Base-by-base conservation (phyloP, 140 eudicot genomes). In the Flaveria floridana region DNA sequence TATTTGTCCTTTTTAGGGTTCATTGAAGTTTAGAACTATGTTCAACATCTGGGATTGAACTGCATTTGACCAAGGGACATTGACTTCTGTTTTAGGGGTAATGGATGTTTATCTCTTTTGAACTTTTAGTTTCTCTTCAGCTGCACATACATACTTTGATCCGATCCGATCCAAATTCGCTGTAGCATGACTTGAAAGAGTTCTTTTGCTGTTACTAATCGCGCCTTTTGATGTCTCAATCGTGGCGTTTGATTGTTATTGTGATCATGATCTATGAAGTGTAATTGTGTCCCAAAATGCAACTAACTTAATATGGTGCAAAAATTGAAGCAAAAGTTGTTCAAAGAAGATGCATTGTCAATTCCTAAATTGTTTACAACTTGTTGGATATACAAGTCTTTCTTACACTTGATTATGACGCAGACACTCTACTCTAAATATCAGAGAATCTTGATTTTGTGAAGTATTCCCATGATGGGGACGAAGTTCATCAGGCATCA, bases 401-500 rank as follows among this genome's bases (percentile, higher is more conserved):
- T 55, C 28, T 63, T 74, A 74, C 63, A 63, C 11, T 62, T 77
- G 73, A 71, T 71, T 26, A 16, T 51, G 59, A 63, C 73, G 70
- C 75, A 73, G 79, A 66, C 4, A 72, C 12, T 44, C 25, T 73
- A 26, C 57, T 42, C 63, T 28, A 42, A 72, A 55, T 25, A 61
- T 12, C 16, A 12, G 19, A 61, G 66, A 57, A 12, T 26, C 30
- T 15, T 7, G 66, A 44, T 64, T 56, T 28, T 52, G 68, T 72
- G 68, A 79, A 51, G 68, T 56, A 19, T 16, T 59, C 42, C 6
- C 30, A 57, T 71, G 75, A 89, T 90, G 95, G 96, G 93, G 67
- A 86, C 93, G 1, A 90, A 87, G 78, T 89, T 92, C 76, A 82
- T 86, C 58, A 84, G 88, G 72, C 82, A 74, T 81, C 81, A 87